Evolutionary conservation across 805 yeast genomes (phyloP).

Genomic region (Candida incommunis): DNA sequence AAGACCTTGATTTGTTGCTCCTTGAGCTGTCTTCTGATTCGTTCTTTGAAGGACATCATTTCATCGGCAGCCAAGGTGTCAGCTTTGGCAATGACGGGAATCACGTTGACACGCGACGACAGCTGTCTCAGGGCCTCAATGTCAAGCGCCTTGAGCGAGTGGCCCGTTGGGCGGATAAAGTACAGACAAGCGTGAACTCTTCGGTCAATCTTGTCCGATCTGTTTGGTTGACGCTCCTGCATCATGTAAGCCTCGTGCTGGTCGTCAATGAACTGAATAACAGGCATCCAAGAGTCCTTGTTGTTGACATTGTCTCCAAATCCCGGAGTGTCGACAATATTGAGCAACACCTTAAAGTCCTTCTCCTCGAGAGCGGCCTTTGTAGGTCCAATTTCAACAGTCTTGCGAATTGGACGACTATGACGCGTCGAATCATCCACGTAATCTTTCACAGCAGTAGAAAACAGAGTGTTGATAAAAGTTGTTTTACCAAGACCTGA

Average conservation of each 20-base stretch:
- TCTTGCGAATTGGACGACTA: conserved; percentile 25
- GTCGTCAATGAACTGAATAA: conserved; percentile 63
- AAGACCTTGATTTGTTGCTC: conserved; percentile 46
- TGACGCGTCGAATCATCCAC: conserved; percentile 25
- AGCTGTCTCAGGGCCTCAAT: conserved; percentile 59
- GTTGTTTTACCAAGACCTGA: conserved; percentile 57
- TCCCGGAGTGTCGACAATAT: conserved; percentile 61
- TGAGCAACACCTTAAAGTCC: conserved; percentile 43
- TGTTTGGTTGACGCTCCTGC: conserved; percentile 66
- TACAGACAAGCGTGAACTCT: conserved; percentile 80
- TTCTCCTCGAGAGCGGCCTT: conserved; percentile 45
- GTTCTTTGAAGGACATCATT: conserved; percentile 35
- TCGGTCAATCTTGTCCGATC: conserved; percentile 38
- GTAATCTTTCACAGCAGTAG: conserved; percentile 30
- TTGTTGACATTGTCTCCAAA: conserved; percentile 63
- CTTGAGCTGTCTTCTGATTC: conserved; percentile 35
- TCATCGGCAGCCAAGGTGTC: conserved; percentile 57
- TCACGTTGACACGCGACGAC: conserved; percentile 57
- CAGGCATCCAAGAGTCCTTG: conserved; percentile 49
- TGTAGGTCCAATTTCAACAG: conserved; percentile 25
- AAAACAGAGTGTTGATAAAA: conserved; percentile 68
- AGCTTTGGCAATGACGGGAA: conserved; percentile 72
- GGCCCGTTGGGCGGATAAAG: conserved; percentile 59
- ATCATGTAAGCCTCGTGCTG: conserved; percentile 54
- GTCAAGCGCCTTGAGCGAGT: conserved; percentile 50